Base-by-base conservation (phyloP, 495 filamentous ascomycete genomes). In the Hypoxylon intermedium region DNA sequence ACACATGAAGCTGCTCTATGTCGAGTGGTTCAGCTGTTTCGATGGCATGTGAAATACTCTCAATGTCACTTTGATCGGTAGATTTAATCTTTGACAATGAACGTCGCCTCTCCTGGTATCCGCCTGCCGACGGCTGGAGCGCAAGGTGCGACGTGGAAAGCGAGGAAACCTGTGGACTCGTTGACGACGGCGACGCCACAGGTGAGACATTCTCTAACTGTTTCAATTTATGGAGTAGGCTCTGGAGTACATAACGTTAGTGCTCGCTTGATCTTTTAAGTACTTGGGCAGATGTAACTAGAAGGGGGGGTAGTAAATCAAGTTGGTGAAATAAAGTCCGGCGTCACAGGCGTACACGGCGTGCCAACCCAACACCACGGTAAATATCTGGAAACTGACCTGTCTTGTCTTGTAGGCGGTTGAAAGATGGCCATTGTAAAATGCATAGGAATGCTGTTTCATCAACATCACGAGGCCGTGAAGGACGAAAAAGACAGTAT, bases 391-490 rank as follows among this genome's bases (percentile, higher is more conserved):
- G 24, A 20, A 36, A 64, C 60, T 45, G 31, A 64, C 60, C 49
- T 59, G 51, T 21, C 80, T 69, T 44, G 78, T 79, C 44, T 78
- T 79, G 55, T 83, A 83, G 4, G 82, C 75, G 37, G 82, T 79
- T 5, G 86, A 88, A 23, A 92, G 73, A 59, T 91, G 80, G 4
- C 89, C 89, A 64, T 91, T 92, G 68, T 89, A 91, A 54, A 88
- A 88, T 2, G 84, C 81, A 67, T 89, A 91, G 44, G 84, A 88
- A 66, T 91, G 89, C 67, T 88, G 86, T 55, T 92, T 92, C 89
- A 92, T 91, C 41, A 90, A 57, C 80, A 91, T 85, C 0, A 86
- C 83, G 15, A 90, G 63, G 12, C 80, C 82, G 63, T 92, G 89
- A 40, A 92, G 74, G 2, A 89, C 85, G 24, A 89, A 87, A 70